Evolutionary conservation across 345 rosid species (phyloP), one percentile per base, ranked within the genome.

Genomic region (Boechera divaricarpa): DNA sequence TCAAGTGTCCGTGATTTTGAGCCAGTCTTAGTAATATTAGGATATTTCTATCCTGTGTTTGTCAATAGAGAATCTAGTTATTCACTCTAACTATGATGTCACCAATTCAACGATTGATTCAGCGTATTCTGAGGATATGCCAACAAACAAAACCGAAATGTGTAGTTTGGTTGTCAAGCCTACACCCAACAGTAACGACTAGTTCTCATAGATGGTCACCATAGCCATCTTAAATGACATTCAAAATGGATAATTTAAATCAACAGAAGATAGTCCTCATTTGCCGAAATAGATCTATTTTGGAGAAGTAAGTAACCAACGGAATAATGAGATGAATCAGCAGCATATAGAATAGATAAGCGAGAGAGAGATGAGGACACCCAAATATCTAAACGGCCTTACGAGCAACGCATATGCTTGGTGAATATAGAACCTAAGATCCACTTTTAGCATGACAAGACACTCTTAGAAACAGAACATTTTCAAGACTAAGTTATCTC

Each of bases 371-470:
- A 33, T 33, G 36, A 33, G 36, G 36, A 33, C 36, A 33, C 36
- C 36, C 36, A 33, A 33, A 33, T 4, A 33, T 6, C 5, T 35
- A 7, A 35, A 35, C 8, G 38, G 38, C 38, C 8, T 35, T 35
- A 6, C 38, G 38, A 35, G 38, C 38, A 35, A 35, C 38, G 7
- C 38, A 35, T 35, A 35, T 35, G 38, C 38, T 38, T 38, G 41
- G 64, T 24, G 38, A 55, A 65, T 45, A 45, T 54, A 55, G 6
- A 55, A 33, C 35, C 39, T 45, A 54, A 13, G 38, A 67, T 74
- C 56, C 7, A 65, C 16, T 54, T 26, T 44, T 44, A 55, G 39
- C 31, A 41, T 55, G 10, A 44, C 18, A 10, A 0, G 11, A 13
- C 47, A 64, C 7, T 54, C 56, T 73, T 5, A 28, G 7, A 52